A percentile compares a stretch with the other conserved stretches of the same genome.
These are phyloP conservation scores for Alternaria sp. DNA, from an alignment of 2,329 filamentous ascomycete genomes.

Conservation along the genomic window DNA sequence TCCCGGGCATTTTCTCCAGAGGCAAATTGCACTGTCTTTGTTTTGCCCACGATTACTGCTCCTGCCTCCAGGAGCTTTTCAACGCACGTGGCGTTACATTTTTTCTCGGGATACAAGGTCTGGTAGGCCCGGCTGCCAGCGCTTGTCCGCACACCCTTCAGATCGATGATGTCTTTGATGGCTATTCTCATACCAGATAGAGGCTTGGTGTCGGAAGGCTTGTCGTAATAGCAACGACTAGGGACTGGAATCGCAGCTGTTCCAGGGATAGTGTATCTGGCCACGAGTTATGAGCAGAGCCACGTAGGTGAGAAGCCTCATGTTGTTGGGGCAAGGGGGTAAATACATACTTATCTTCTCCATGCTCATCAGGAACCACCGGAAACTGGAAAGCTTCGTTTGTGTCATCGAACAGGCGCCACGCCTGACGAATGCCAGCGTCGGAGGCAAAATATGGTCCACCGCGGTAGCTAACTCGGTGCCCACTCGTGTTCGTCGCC, in stretches of 20 bases:
- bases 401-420: neutral
- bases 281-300: accelerated
- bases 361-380: neutral
- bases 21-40: neutral
- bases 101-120: neutral
- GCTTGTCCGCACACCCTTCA: neutral
- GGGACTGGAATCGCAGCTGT: neutral
- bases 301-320: accelerated
- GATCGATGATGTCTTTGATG: neutral
- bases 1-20: neutral
- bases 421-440: neutral
- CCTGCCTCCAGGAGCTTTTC: neutral
- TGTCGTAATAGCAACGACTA: neutral
- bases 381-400: neutral
- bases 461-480: neutral
- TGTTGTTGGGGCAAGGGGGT: accelerated
- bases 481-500: neutral
- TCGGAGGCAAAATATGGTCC: neutral
- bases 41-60: neutral
- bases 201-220: neutral
- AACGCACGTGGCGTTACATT: neutral
- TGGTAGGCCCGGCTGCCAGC: neutral
- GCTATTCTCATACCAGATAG: neutral
- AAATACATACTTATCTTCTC: neutral
- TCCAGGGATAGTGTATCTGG: neutral